These are phyloP conservation scores for Metschnikowia dekortorum DNA, from an alignment of 805 yeast species.

Conservation along the genomic window DNA sequence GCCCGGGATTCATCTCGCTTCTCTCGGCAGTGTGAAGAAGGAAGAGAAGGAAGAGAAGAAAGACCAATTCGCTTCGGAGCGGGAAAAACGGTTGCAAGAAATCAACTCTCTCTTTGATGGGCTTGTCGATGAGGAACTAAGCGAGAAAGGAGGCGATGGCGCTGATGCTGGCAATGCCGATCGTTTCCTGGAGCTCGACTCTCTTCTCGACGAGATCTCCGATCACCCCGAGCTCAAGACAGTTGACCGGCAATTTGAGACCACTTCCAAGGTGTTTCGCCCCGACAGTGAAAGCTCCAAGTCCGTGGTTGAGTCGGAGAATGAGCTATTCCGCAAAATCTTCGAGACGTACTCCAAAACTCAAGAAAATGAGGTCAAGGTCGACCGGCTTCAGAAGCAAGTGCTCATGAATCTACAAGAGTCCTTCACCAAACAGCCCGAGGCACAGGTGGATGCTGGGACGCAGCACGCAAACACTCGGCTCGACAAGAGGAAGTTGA, in stretches of 20 bases:
- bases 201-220: not conserved
- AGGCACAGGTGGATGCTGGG: not conserved
- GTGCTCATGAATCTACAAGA: conserved; percentile 15
- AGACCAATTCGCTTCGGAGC: not conserved
- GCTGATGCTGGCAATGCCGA: not conserved
- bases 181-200: not conserved
- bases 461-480: not conserved
- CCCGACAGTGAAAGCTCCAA: not conserved
- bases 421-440: conserved; percentile 8
- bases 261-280: not conserved
- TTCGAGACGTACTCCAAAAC: conserved; percentile 14
- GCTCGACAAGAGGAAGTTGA: not conserved
- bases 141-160: not conserved
- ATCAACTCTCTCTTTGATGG: conserved; percentile 1
- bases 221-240: not conserved
- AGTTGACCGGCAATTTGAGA: not conserved
- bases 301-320: conserved; percentile 11
- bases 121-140: not conserved
- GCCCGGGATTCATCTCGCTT: not conserved
- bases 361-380: not conserved
- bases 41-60: not conserved
- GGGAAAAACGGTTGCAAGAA: not conserved
- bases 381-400: conserved; percentile 7
- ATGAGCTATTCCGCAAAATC: conserved; percentile 13
- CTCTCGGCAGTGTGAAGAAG: not conserved